Evolutionary conservation across 2,329 filamentous ascomycete species (phyloP).

Genomic region (Boeremia lycopersici): DNA sequence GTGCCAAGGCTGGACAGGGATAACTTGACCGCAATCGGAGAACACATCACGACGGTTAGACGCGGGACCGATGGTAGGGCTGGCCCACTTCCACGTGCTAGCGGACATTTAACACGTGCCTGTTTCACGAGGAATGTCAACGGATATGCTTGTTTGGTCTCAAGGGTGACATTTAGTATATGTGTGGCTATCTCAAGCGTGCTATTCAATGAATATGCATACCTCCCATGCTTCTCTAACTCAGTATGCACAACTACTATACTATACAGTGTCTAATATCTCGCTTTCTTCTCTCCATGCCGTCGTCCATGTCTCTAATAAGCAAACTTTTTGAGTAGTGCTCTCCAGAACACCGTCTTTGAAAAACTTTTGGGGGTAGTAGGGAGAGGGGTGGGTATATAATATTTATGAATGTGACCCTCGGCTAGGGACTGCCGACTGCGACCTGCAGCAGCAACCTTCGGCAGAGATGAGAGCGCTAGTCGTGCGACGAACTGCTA

Average conservation of each 20-base stretch:
- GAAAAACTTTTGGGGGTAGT: slow-evolving; percentile 17
- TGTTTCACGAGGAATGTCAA: no score
- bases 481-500: slow-evolving; percentile 43
- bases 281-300: not conserved
- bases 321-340: slow-evolving; percentile 10
- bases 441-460: slow-evolving; percentile 2
- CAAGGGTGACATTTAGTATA: no score
- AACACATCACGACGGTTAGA: slow-evolving; percentile 17
- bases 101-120: not conserved
- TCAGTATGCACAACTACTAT: not conserved
- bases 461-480: slow-evolving; percentile 3
- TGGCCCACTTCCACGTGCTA: slow-evolving; percentile 13
- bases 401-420: slow-evolving; percentile 16
- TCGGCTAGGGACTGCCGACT: no score
- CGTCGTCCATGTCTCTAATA: not conserved
- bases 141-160: no score
- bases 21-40: slow-evolving; percentile 18
- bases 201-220: not conserved
- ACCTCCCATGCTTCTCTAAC: not conserved
- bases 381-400: slow-evolving; percentile 15
- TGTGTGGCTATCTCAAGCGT: not conserved
- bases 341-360: slow-evolving; percentile 9
- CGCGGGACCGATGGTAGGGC: slow-evolving; percentile 10
- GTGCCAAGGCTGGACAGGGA: slow-evolving; percentile 16
- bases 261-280: not conserved